A percentile compares a stretch with the other conserved stretches of the same genome.
Evolutionary conservation across 2,329 filamentous ascomycete genomes (phyloP).

Genomic region (Fusarium sp.): DNA sequence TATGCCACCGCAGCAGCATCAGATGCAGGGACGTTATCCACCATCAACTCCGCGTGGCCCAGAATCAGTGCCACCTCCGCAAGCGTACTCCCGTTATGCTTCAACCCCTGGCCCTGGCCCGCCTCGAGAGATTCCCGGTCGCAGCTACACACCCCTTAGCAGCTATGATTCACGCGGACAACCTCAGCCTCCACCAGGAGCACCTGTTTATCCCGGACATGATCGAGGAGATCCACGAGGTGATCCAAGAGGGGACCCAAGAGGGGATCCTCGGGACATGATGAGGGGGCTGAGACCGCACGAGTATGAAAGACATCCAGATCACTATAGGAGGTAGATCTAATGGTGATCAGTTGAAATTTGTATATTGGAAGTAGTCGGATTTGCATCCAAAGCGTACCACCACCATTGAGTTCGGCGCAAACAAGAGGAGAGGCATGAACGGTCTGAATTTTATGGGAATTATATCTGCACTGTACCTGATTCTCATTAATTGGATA

Average conservation of each 20-base stretch:
- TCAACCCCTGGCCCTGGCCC: slow-evolving; percentile 57
- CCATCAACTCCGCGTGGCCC: slow-evolving; percentile 56
- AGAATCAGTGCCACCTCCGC: slow-evolving; percentile 55
- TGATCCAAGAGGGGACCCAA: slow-evolving; percentile 27
- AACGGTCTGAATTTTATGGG: neutral
- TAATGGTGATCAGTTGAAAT: neutral
- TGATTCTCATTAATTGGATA: neutral
- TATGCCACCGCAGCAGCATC: slow-evolving; percentile 48
- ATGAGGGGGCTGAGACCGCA: slow-evolving; percentile 60
- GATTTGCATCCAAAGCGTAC: neutral
- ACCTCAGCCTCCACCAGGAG: slow-evolving; percentile 50
- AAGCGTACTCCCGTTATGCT: slow-evolving; percentile 59
- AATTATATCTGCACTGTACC: neutral
- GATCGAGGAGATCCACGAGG: slow-evolving; percentile 49
- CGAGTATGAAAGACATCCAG: slow-evolving; percentile 60
- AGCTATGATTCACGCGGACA: slow-evolving; percentile 58
- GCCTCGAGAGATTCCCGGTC: slow-evolving; percentile 56
- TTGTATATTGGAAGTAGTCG: neutral
- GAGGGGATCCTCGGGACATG: slow-evolving; percentile 53
- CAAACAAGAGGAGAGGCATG: slow-evolving; percentile 1
- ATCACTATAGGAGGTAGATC: slow-evolving; percentile 59
- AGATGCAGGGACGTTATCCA: slow-evolving; percentile 55
- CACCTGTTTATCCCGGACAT: slow-evolving; percentile 50
- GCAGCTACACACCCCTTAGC: slow-evolving; percentile 60
- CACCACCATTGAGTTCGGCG: neutral